Conservation (phyloP, 305 asterid genomes). For the Ilex paraguariensis region DNA sequence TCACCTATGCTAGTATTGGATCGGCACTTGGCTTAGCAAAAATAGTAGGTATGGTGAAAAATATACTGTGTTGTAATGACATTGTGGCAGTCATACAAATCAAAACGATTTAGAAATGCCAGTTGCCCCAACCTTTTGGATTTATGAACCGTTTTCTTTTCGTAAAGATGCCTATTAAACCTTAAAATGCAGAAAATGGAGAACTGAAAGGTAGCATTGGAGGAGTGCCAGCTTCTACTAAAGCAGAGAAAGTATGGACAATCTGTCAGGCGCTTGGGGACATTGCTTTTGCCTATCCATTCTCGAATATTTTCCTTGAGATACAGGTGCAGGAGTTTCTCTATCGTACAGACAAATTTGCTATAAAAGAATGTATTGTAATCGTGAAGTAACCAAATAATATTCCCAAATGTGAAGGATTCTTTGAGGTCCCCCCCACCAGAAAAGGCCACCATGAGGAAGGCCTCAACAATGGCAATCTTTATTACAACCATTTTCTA, state of each 20-base stretch:
- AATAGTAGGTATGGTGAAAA: conserved; percentile 45
- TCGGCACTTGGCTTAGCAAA: conserved; percentile 67
- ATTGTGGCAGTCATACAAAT: too few relatives aligned
- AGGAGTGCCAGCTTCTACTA: conserved; percentile 49
- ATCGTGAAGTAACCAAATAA: neutral
- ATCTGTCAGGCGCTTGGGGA: conserved; percentile 67
- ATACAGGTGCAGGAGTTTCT: conserved; percentile 44
- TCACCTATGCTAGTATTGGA: conserved; percentile 59
- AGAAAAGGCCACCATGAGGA: conserved; percentile 61
- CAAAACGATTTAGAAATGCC: too few relatives aligned
- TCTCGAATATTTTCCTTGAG: conserved; percentile 55
- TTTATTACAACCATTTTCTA: conserved; percentile 49
- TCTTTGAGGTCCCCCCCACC: conserved; percentile 59
- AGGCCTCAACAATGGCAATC: conserved; percentile 49
- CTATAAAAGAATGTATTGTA: neutral
- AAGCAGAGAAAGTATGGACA: conserved; percentile 53
- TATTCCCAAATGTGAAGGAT: conserved; percentile 39
- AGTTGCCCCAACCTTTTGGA: neutral
- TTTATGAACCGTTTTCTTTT: neutral
- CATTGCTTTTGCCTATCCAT: conserved; percentile 78
- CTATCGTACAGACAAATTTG: neutral
- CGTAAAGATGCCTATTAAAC: neutral
- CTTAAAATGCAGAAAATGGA: conserved; percentile 60
- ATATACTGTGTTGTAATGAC: neutral
- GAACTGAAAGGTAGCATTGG: conserved; percentile 61